Percentiles rank a stretch among this genome's conserved stretches.
phyloP scores from a whole-genome alignment of 768 basidiomycete species.

The Pisolithus orientalis region DNA sequence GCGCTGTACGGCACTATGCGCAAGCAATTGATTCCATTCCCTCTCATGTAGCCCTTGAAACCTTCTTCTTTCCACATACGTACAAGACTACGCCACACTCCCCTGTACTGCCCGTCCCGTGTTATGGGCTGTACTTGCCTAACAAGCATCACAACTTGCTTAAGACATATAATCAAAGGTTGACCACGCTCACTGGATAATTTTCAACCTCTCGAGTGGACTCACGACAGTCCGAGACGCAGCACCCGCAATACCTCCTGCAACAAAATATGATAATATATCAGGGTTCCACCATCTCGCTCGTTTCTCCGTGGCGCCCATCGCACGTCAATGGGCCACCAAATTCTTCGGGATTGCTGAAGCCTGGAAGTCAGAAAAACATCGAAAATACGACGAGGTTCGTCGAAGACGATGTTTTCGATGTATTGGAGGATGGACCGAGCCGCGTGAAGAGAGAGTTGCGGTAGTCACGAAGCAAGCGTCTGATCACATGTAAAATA shows the following conservation, averaged over 20 bases:
- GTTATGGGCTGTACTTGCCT: constrained; percentile 87
- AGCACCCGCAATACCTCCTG: constrained; percentile 50
- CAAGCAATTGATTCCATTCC: constrained; percentile 87
- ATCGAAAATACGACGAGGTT: not conserved
- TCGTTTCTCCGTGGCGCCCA: constrained; percentile 18
- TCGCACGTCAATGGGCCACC: constrained; percentile 7
- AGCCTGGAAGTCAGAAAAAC: not conserved
- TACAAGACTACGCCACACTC: constrained; percentile 76
- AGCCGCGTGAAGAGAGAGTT: not conserved
- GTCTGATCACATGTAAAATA: no score
- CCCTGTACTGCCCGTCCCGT: constrained; percentile 64
- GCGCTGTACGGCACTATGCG: constrained; percentile 92
- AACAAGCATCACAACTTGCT: constrained; percentile 2
- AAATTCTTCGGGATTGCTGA: not conserved
- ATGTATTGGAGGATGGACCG: not conserved
- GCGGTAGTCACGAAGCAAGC: no score
- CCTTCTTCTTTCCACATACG: constrained; percentile 94
- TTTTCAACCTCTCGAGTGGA: constrained; percentile 90
- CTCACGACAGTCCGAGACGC: constrained; percentile 88
- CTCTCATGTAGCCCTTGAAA: constrained; percentile 87
- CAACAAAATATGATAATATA: constrained; percentile 44
- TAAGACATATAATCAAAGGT: constrained; percentile 1
- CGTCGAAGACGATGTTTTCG: not conserved
- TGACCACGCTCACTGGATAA: constrained; percentile 75
- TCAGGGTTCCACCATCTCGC: constrained; percentile 27